A percentile compares a stretch with the other conserved stretches of the same genome.
Conservation (phyloP, 2,329 filamentous ascomycete genomes). For the Diaporthe sp. region DNA sequence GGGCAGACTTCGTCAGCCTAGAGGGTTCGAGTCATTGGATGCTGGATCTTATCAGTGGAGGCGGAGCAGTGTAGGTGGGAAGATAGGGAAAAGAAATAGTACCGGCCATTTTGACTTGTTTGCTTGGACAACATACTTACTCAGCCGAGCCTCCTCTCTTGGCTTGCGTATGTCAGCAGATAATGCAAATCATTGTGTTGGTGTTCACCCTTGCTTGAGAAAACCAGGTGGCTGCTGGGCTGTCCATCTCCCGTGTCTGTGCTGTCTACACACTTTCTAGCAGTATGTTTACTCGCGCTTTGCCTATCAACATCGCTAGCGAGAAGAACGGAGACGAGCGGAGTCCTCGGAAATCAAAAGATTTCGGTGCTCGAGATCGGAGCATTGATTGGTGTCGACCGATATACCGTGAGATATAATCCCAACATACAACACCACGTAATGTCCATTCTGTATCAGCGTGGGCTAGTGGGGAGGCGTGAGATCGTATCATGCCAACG, state of each 20-base stretch:
- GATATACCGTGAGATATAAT: background rate
- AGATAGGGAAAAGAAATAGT: background rate
- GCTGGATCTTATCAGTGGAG: background rate
- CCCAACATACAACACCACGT: background rate
- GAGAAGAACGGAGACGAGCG: background rate
- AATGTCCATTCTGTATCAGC: background rate
- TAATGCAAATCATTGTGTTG: background rate
- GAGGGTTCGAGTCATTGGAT: background rate
- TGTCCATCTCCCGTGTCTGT: background rate
- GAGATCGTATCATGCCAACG: background rate
- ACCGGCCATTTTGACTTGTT: background rate
- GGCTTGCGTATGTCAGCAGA: background rate
- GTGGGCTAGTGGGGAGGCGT: background rate
- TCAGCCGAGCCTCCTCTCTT: background rate
- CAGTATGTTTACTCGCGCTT: no score
- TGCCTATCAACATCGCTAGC: background rate
- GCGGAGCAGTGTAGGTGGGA: background rate
- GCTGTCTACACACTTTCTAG: background rate
- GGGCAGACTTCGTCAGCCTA: background rate
- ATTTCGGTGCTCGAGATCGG: background rate
- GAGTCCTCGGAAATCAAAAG: background rate
- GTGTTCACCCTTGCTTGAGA: background rate
- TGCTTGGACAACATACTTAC: background rate
- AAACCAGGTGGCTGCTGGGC: background rate
- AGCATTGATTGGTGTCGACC: background rate